Evolutionary conservation across 306 rosid genomes (phyloP).

Genomic region (Prunus mongolica): DNA sequence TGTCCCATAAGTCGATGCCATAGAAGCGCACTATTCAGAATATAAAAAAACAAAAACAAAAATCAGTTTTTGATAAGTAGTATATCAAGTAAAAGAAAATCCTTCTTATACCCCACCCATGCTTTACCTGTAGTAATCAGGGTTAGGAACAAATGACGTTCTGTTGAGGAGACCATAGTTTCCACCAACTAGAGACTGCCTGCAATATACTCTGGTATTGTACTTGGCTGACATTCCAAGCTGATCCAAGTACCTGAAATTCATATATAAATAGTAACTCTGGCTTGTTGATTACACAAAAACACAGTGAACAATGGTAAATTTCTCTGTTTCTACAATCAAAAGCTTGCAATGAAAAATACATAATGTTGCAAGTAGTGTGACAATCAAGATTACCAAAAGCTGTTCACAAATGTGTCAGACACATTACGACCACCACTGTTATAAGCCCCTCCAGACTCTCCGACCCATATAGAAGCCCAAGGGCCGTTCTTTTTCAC

Average conservation of each 20-base stretch:
- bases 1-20: constrained; percentile 95
- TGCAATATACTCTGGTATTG: constrained; percentile 77
- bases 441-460: constrained; percentile 95
- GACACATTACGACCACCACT: constrained; percentile 84
- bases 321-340: not conserved
- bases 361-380: constrained; percentile 14
- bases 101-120: not conserved
- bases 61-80: not conserved
- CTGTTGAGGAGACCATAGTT: constrained; percentile 86
- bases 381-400: constrained; percentile 63
- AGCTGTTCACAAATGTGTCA: constrained; percentile 74
- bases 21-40: constrained; percentile 69
- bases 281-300: not conserved
- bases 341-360: not conserved
- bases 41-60: constrained; percentile 15
- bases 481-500: constrained; percentile 64
- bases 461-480: constrained; percentile 94
- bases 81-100: constrained; percentile 6
- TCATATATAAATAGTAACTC: not conserved
- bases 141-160: constrained; percentile 78
- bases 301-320: not conserved
- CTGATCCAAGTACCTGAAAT: constrained; percentile 91
- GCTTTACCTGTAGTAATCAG: constrained; percentile 85
- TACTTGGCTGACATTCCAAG: constrained; percentile 87
- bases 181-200: constrained; percentile 91